These are phyloP conservation scores for Cinchona pubescens DNA, from an alignment of 257 asterid species.

Conservation along the genomic window DNA sequence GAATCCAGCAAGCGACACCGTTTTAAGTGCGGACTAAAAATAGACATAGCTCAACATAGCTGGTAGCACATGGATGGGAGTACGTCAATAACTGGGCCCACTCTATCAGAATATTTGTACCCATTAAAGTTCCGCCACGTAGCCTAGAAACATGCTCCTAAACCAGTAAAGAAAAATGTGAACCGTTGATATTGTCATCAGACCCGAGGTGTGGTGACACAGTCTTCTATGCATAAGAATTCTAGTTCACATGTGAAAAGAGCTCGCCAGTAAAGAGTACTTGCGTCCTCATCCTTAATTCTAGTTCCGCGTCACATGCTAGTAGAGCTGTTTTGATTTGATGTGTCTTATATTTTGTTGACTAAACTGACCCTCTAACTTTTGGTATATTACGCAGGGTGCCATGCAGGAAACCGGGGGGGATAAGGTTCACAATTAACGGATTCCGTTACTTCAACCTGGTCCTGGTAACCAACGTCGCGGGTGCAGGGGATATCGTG, in stretches of 20 bases:
- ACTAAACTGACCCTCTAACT: not conserved
- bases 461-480: constrained; percentile 67
- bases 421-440: constrained; percentile 71
- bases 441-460: constrained; percentile 80
- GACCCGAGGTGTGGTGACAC: constrained; percentile 23
- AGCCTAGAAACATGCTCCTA: too few relatives aligned
- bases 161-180: not conserved
- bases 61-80: constrained; percentile 38
- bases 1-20: constrained; percentile 3
- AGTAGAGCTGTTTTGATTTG: not conserved
- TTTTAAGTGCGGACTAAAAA: not conserved
- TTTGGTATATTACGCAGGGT: constrained; percentile 43
- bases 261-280: constrained; percentile 17
- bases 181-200: constrained; percentile 21
- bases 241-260: constrained; percentile 8
- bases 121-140: constrained; percentile 30
- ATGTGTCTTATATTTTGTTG: not conserved
- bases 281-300: constrained; percentile 9
- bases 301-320: not conserved
- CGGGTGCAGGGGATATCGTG: constrained; percentile 85
- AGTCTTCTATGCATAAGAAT: constrained; percentile 7
- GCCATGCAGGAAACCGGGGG: constrained; percentile 72
- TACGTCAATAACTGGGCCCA: constrained; percentile 30
- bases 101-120: not conserved
- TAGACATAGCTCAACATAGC: not conserved